phyloP scores from a whole-genome alignment of 2,329 filamentous ascomycete species.

The Allantophomopsis cytisporea region DNA sequence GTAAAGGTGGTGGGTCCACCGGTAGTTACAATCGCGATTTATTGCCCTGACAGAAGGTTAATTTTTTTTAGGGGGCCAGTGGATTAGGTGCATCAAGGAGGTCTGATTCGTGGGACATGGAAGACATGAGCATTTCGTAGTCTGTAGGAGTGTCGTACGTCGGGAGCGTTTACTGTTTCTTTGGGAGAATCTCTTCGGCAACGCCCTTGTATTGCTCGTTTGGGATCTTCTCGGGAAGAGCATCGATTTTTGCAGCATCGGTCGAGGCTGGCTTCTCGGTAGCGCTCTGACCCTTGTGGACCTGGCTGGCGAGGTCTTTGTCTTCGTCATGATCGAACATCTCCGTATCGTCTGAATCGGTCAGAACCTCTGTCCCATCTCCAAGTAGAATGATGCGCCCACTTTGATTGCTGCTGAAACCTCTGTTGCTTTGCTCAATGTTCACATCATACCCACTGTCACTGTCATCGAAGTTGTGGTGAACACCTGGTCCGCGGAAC shows the following conservation, averaged over 20 bases:
- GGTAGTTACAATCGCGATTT: no score
- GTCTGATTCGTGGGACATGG: no score
- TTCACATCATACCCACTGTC: constrained; percentile 67
- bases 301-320: constrained; percentile 74
- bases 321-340: constrained; percentile 90
- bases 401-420: constrained; percentile 55
- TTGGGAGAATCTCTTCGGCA: neutral
- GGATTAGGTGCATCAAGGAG: no score
- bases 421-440: constrained; percentile 47
- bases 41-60: no score
- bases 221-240: constrained; percentile 4
- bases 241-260: constrained; percentile 1
- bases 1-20: no score
- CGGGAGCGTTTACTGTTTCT: no score
- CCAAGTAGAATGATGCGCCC: constrained; percentile 90
- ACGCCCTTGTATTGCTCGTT: neutral
- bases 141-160: no score
- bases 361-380: constrained; percentile 85
- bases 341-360: constrained; percentile 78
- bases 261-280: neutral
- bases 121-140: no score
- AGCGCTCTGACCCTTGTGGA: constrained; percentile 43
- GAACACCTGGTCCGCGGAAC: constrained; percentile 71
- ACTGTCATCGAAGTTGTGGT: constrained; percentile 73
- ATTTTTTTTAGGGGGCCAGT: no score